Percentiles rank a stretch among this genome's conserved stretches.
These are phyloP conservation scores for Starmerella gropengiesseri DNA, from an alignment of 805 yeast species.

Conservation along the genomic window DNA sequence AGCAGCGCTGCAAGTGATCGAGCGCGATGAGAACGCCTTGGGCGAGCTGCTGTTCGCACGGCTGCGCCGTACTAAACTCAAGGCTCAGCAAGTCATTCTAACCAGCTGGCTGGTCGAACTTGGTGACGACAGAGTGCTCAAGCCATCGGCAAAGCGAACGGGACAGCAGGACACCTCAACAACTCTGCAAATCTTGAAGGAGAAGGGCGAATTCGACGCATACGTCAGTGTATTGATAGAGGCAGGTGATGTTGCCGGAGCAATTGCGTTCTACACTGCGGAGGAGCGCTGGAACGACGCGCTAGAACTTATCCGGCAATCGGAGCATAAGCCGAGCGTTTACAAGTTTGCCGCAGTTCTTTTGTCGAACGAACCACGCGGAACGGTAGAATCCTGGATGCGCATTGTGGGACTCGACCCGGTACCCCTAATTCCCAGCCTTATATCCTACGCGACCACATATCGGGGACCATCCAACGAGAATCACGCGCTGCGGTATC, in stretches of 20 bases:
- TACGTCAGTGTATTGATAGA: slow-evolving; percentile 57
- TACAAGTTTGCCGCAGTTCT: slow-evolving; percentile 62
- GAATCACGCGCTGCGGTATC: slow-evolving; percentile 57
- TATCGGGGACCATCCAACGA: slow-evolving; percentile 33
- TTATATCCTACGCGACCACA: slow-evolving; percentile 49
- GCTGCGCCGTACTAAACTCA: slow-evolving; percentile 21
- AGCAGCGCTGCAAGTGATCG: slow-evolving; percentile 47
- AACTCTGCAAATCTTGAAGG: slow-evolving; percentile 56
- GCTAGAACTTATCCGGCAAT: slow-evolving; percentile 39
- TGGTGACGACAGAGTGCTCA: slow-evolving; percentile 39
- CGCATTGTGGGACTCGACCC: slow-evolving; percentile 45
- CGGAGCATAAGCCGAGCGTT: slow-evolving; percentile 36
- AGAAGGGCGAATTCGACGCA: slow-evolving; percentile 55
- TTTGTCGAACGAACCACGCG: slow-evolving; percentile 53
- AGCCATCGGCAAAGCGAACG: slow-evolving; percentile 30
- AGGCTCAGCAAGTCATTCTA: slow-evolving; percentile 42
- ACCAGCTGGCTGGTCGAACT: slow-evolving; percentile 59
- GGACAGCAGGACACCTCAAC: slow-evolving; percentile 52
- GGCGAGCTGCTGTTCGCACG: slow-evolving; percentile 17
- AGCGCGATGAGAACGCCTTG: slow-evolving; percentile 33
- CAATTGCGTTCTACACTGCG: slow-evolving; percentile 58
- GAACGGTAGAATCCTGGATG: slow-evolving; percentile 73
- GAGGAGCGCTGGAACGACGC: slow-evolving; percentile 66
- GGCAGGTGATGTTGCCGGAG: slow-evolving; percentile 57
- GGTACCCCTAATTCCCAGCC: slow-evolving; percentile 59